Base-by-base conservation (phyloP, 2,329 filamentous ascomycete species). In the Aspergillus proliferans region DNA sequence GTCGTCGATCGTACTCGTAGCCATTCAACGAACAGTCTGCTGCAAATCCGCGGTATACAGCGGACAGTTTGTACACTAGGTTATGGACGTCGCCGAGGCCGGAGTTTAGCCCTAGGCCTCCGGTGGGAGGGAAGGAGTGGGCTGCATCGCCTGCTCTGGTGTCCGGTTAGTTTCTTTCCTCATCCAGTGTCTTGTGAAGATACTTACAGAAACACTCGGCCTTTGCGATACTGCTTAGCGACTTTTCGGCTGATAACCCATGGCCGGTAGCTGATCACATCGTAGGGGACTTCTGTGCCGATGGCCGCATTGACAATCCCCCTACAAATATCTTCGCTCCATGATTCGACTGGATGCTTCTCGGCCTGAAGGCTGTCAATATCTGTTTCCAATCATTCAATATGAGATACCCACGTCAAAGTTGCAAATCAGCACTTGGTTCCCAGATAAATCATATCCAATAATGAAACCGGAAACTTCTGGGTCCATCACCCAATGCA, bases 71-170 rank as follows among this genome's bases (percentile, higher is more conserved):
- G 47, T 67, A 70, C 0, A 60, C 74, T 0, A 80, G 66, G 50
- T 80, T 80, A 28, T 75, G 65, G 3, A 74, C 71, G 47, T 80
- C 77, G 6, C 75, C 72, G 4, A 80, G 62, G 0, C 76, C 76
- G 0, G 71, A 73, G 55, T 80, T 80, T 66, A 81, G 74, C 2
- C 78, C 79, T 47, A 79, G 76, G 0, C 76, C 78, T 1, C 77
- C 78, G 0, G 73, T 73, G 0, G 76, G 76, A 28, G 69, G 76
- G 50, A 81, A 77, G 6, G 77, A 76, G 52, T 81, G 78, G 1
- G 76, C 76, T 3, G 78, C 76, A 50, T 82, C 79, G 18, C 79
- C 78, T 3, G 74, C 77, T 24, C 59, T 61, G 4, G 26, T 4
- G 26, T 4, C 9, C 12, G 7, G 9, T 8, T 6, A 18, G 19